These are phyloP conservation scores for Leucocoprinus birnbaumii DNA, from an alignment of 768 basidiomycete genomes.

Conservation along the genomic window DNA sequence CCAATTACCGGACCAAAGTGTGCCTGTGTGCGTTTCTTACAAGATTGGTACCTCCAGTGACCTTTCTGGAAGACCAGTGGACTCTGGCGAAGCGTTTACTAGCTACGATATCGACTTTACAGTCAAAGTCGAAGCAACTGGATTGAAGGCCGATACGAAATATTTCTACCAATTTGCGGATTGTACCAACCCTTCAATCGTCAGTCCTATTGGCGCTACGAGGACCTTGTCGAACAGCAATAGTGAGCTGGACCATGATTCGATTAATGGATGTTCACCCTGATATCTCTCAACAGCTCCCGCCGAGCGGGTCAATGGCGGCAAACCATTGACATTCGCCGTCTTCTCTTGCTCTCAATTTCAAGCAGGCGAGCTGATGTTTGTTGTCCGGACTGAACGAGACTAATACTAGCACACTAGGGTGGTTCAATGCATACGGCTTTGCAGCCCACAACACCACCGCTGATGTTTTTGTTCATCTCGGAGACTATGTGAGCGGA, in stretches of 20 bases:
- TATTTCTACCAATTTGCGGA: constrained; percentile 58
- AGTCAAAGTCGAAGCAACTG: constrained; percentile 54
- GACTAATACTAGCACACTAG: constrained; percentile 21
- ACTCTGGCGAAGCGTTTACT: constrained; percentile 50
- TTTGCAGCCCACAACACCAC: constrained; percentile 49
- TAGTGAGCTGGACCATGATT: constrained; percentile 28
- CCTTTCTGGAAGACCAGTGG: constrained; percentile 31
- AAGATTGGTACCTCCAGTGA: constrained; percentile 35
- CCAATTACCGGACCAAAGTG: constrained; percentile 41
- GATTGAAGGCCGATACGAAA: constrained; percentile 45
- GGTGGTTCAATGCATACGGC: constrained; percentile 63
- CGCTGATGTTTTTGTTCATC: constrained; percentile 52
- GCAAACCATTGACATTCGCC: constrained; percentile 49
- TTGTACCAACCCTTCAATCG: constrained; percentile 41
- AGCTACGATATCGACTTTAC: constrained; percentile 59
- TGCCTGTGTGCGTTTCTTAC: constrained; percentile 49
- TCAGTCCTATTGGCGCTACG: constrained; percentile 48
- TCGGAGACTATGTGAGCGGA: constrained; percentile 54
- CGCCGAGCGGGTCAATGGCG: constrained; percentile 45
- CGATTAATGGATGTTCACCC: background rate
- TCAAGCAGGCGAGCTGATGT: constrained; percentile 35
- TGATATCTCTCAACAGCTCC: constrained; percentile 31
- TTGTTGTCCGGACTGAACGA: background rate
- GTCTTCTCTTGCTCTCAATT: constrained; percentile 59
- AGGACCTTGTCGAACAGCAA: constrained; percentile 45